Percentiles rank a stretch among this genome's conserved stretches.
phyloP scores from a whole-genome alignment of 31 red algal species.

The Porphyra umbilicalis region DNA sequence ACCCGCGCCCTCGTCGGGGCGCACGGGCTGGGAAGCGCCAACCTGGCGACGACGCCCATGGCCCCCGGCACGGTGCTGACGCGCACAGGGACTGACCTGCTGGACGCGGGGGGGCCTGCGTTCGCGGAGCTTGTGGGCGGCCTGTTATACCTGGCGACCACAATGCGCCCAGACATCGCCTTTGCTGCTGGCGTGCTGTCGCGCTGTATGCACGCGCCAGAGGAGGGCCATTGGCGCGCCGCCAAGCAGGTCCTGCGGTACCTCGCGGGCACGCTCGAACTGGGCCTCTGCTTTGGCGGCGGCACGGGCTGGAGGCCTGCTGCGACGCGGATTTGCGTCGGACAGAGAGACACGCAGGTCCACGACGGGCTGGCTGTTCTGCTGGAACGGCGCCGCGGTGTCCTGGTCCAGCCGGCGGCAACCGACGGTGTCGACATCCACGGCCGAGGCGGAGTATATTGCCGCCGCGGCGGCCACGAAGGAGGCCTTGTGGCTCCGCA shows the following conservation, averaged over 20 bases:
- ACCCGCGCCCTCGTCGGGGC: no score
- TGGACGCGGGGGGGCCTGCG: background rate
- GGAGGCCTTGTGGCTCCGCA: conserved; percentile 23
- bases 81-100: no score
- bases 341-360: conserved; percentile 13
- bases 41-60: no score
- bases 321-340: conserved; percentile 8
- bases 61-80: no score
- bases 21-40: no score
- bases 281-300: conserved; percentile 6
- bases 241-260: conserved; percentile 18
- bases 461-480: conserved; percentile 3
- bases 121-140: conserved; percentile 2
- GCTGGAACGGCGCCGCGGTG: conserved; percentile 2
- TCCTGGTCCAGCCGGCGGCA: conserved; percentile 19
- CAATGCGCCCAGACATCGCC: conserved; percentile 4
- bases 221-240: conserved; percentile 14
- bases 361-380: conserved; percentile 11
- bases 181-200: conserved; percentile 14
- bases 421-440: conserved; percentile 9
- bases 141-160: conserved; percentile 3
- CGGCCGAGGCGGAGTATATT: conserved; percentile 21
- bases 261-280: background rate
- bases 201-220: conserved; percentile 9
- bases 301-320: background rate